Evolutionary conservation across 441 rosid species (phyloP).

Genomic region (Eruca vesicaria): DNA sequence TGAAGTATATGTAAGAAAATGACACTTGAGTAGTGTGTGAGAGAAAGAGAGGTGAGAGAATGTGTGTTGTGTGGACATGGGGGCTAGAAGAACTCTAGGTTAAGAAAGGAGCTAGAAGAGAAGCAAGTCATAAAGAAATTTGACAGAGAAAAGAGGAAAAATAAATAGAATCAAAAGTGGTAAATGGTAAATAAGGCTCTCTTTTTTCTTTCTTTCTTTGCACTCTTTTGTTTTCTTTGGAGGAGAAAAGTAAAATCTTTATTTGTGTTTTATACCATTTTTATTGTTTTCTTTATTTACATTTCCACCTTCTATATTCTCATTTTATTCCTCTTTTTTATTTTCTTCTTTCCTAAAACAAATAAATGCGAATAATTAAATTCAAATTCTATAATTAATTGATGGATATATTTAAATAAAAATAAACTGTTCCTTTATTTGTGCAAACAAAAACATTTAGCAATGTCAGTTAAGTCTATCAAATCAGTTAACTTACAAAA

Average conservation of each 20-base stretch:
- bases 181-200: conserved; percentile 41
- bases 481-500: not conserved
- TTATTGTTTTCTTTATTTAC: conserved; percentile 22
- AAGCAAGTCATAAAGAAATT: conserved; percentile 23
- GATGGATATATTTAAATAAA: not conserved
- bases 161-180: conserved; percentile 30
- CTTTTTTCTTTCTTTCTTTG: conserved; percentile 25
- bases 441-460: not conserved
- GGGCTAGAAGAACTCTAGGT: conserved; percentile 38
- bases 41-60: conserved; percentile 33
- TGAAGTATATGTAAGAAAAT: conserved; percentile 96
- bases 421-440: not conserved
- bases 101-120: conserved; percentile 29
- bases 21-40: conserved; percentile 66
- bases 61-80: conserved; percentile 60
- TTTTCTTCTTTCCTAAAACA: not conserved
- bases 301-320: conserved; percentile 24
- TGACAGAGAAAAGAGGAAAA: not conserved
- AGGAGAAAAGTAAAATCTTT: conserved; percentile 32
- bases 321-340: not conserved
- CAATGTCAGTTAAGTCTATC: not conserved
- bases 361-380: not conserved
- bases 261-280: conserved; percentile 15
- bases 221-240: conserved; percentile 31
- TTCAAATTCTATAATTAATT: not conserved